Base-by-base conservation (phyloP, 129 eudicot species). In the Escallonia herrerae region DNA sequence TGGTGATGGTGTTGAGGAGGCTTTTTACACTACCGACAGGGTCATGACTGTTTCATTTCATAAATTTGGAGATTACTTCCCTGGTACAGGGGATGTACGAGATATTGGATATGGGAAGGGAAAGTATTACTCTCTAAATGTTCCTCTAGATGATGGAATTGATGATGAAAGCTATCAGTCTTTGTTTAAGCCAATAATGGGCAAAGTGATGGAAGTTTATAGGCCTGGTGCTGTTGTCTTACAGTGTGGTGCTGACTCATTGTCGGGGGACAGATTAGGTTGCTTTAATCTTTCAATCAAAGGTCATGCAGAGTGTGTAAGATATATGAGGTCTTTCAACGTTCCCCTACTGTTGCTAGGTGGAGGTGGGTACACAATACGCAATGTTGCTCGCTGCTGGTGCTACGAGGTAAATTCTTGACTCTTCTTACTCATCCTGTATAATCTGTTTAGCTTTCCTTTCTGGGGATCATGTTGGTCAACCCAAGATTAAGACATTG, bases 371-470 rank as follows among this genome's bases (percentile, higher is more conserved):
- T 93, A 93, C 69, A 93, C 98, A 1, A 88, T 93, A 54, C 82
- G 98, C 33, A 93, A 93, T 76, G 98, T 93, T 73, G 96, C 98
- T 55, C 95, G 98, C 15, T 93, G 98, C 75, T 93, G 96, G 98
- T 93, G 98, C 73, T 93, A 88, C 59, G 98, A 93, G 96, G 98
- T 93, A 74, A 15, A 55, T 59, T 22, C 40, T 57, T 8, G 11
- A 3, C 55, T 69, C 38, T 62, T 22, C 50, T 60, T 50, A 1
- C 63, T 59, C 15, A 42, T 6, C 15, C 12, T 61, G 38, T 10
- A 42, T n/a, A 13, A 44, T 4, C 40, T 5, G 2, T 1, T 60
- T 5, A n/a, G 2, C 15, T 54, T 60, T 11, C 40, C 10, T 6
- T 12, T 58, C 39, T 10, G 62, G 39, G 7, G 60, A n/a, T 56